Percentiles rank a stretch among this genome's conserved stretches.
Evolutionary conservation across 2,329 filamentous ascomycete species (phyloP).

Genomic region (Ascocoryne sarcoides): DNA sequence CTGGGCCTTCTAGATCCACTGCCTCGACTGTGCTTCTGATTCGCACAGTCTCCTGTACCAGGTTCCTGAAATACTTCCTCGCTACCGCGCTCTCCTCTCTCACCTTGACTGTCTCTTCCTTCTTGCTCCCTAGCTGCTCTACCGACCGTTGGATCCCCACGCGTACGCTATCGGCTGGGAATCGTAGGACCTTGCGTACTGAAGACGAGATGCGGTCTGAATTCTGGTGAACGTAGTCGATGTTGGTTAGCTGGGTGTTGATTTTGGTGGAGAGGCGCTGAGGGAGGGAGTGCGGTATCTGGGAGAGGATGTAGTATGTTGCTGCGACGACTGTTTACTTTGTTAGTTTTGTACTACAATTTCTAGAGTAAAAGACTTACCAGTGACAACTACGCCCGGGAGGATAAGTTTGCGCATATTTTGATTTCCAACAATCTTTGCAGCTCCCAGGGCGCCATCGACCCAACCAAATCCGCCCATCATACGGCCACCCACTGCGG

Average conservation of each 20-base stretch:
- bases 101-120: constrained; percentile 72
- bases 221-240: constrained; percentile 92
- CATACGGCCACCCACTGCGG: constrained; percentile 72
- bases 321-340: constrained; percentile 55
- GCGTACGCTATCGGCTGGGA: constrained; percentile 78
- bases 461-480: constrained; percentile 83
- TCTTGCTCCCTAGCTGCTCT: constrained; percentile 69
- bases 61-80: constrained; percentile 79
- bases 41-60: constrained; percentile 57
- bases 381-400: constrained; percentile 68
- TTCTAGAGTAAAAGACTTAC: constrained; percentile 44
- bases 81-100: constrained; percentile 79
- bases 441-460: constrained; percentile 74
- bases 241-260: constrained; percentile 63
- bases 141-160: constrained; percentile 76
- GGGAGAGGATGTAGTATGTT: constrained; percentile 70
- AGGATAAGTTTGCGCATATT: constrained; percentile 74
- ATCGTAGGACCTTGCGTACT: constrained; percentile 80
- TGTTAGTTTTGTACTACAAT: constrained; percentile 27
- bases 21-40: constrained; percentile 35
- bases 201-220: constrained; percentile 74
- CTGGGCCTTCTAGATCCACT: constrained; percentile 28
- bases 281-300: constrained; percentile 83
- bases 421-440: constrained; percentile 70
- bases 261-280: constrained; percentile 80